Evolutionary conservation across 1,284 basidiomycete species (phyloP).

Genomic region (Coniophora puteana): DNA sequence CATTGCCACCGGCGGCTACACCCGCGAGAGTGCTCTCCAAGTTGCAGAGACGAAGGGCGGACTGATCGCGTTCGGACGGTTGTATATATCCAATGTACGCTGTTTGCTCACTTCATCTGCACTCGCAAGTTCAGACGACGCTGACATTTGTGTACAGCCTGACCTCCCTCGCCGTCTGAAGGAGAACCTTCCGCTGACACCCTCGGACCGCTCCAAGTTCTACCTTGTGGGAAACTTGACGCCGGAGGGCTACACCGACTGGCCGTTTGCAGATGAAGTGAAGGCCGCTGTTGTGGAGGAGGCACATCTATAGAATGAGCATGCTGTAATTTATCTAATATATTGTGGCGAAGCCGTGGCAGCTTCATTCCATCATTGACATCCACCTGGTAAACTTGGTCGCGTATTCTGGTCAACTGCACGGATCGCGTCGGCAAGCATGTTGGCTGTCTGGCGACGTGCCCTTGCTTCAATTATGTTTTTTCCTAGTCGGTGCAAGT

Average conservation of each 20-base stretch:
- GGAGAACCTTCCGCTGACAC: slow-evolving; percentile 10
- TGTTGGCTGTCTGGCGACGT: too few relatives aligned
- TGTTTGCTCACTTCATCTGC: not conserved
- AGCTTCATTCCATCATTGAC: too few relatives aligned
- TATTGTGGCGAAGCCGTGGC: too few relatives aligned
- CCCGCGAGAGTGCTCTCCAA: slow-evolving; percentile 9
- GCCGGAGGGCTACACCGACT: slow-evolving; percentile 19
- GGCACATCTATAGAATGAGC: too few relatives aligned
- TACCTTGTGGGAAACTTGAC: slow-evolving; percentile 7
- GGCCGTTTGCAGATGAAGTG: slow-evolving; percentile 11
- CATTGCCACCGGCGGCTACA: slow-evolving; percentile 38
- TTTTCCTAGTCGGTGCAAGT: too few relatives aligned
- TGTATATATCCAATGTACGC: slow-evolving; percentile 3
- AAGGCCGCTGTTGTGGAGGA: too few relatives aligned
- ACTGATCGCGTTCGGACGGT: slow-evolving; percentile 41
- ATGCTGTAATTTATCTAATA: too few relatives aligned
- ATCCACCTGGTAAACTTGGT: too few relatives aligned
- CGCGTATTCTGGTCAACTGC: too few relatives aligned
- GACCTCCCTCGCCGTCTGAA: slow-evolving; percentile 34
- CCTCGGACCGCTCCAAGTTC: slow-evolving; percentile 16
- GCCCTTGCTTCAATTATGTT: too few relatives aligned
- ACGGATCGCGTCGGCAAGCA: too few relatives aligned
- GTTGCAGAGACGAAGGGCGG: slow-evolving; percentile 18
- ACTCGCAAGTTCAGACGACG: too few relatives aligned
- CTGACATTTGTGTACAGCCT: slow-evolving; percentile 27